Evolutionary conservation across 306 rosid genomes (phyloP).

Genomic region (Mucuna pruriens): DNA sequence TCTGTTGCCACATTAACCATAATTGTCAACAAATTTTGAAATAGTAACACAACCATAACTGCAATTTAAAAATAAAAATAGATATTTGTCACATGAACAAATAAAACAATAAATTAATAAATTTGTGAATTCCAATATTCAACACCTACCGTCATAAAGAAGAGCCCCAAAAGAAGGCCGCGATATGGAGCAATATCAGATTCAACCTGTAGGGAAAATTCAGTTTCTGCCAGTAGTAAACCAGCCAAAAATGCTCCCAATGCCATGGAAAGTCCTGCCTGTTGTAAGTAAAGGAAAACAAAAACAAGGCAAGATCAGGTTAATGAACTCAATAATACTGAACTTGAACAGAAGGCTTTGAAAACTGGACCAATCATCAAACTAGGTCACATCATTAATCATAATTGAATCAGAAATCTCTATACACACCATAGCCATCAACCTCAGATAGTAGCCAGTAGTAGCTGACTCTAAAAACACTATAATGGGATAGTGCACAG

Average conservation of each 20-base stretch:
- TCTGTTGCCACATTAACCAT: background rate
- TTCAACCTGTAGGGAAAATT: conserved; percentile 95
- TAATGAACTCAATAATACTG: conserved; percentile 17
- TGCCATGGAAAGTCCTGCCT: conserved; percentile 99
- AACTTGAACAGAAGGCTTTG: conserved; percentile 3
- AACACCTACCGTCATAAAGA: conserved; percentile 95
- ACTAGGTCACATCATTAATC: background rate
- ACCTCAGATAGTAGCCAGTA: background rate
- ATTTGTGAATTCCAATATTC: conserved; percentile 30
- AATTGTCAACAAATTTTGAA: conserved; percentile 1
- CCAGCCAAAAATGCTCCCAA: conserved; percentile 99
- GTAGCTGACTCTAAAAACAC: background rate
- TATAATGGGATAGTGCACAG: background rate
- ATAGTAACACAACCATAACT: background rate
- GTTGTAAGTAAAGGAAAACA: conserved; percentile 33
- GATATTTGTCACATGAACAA: conserved; percentile 7
- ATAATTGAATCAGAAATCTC: background rate
- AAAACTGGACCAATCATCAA: background rate
- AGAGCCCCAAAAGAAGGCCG: conserved; percentile 97
- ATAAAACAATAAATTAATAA: conserved; percentile 32
- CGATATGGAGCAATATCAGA: conserved; percentile 99
- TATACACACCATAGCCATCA: background rate
- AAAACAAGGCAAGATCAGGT: conserved; percentile 19
- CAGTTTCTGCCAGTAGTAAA: conserved; percentile 96
- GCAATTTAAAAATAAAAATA: background rate